These are phyloP conservation scores for Apiotrichum gracile DNA, from an alignment of 1,284 basidiomycete species.

Conservation along the genomic window DNA sequence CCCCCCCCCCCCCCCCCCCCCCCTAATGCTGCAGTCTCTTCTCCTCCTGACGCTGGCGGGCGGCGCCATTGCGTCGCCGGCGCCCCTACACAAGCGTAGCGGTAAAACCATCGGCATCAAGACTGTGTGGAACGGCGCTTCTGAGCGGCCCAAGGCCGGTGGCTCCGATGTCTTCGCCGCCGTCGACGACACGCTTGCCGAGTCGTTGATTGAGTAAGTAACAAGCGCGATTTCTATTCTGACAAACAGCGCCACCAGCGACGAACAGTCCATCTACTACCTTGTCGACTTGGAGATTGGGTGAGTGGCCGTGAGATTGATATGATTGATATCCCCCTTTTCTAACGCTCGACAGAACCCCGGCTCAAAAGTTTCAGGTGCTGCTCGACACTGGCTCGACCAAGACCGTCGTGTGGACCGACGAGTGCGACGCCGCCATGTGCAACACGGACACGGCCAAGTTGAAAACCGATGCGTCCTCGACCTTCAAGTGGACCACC, in stretches of 20 bases:
- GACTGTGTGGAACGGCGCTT: too few relatives aligned
- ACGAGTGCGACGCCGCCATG: not conserved
- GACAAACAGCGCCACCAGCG: not conserved
- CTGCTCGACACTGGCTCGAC: conserved; percentile 51
- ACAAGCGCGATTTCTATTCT: not conserved
- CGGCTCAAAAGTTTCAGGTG: conserved; percentile 48
- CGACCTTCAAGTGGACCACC: not conserved
- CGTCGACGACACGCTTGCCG: not conserved
- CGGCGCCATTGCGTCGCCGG: not conserved
- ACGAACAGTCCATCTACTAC: not conserved
- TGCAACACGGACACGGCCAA: not conserved
- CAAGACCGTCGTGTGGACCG: not conserved
- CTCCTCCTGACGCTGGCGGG: not conserved
- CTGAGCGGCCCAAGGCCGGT: not conserved
- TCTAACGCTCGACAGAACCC: conserved; percentile 36
- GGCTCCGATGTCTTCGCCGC: not conserved
- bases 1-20: not conserved
- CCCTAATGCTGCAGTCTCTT: not conserved
- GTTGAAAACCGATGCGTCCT: not conserved
- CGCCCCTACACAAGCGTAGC: not conserved
- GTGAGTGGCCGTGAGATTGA: not conserved
- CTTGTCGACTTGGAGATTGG: not conserved
- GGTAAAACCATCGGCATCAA: not conserved
- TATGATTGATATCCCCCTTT: too few relatives aligned
- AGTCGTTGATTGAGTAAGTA: not conserved